phyloP scores from a whole-genome alignment of 495 filamentous ascomycete species.

The Ascobolus immersus region DNA sequence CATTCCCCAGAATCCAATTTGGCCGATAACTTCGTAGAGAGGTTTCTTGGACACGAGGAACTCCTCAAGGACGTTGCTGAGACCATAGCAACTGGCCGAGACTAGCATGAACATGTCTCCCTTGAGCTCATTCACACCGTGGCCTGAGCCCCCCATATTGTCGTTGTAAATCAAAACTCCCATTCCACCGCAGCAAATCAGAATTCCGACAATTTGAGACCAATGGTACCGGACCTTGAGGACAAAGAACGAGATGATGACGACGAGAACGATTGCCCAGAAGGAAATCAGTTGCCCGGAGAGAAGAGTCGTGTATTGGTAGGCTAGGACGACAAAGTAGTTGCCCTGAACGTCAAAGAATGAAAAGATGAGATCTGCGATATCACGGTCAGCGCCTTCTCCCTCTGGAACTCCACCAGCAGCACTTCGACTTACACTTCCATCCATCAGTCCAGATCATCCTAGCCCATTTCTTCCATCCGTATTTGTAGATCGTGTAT shows the following conservation, averaged over 20 bases:
- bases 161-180: conserved; percentile 70
- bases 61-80: conserved; percentile 76
- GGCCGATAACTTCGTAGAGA: conserved; percentile 78
- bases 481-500: conserved; percentile 60
- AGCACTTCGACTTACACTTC: conserved; percentile 33
- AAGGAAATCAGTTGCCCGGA: conserved; percentile 93
- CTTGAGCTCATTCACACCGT: conserved; percentile 48
- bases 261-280: conserved; percentile 90
- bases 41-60: conserved; percentile 70
- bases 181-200: conserved; percentile 80
- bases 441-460: conserved; percentile 49
- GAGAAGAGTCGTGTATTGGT: conserved; percentile 71
- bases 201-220: conserved; percentile 59
- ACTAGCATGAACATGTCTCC: conserved; percentile 80
- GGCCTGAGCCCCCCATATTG: conserved; percentile 42
- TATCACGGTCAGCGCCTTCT: not conserved
- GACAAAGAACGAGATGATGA: conserved; percentile 55
- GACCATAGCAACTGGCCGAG: conserved; percentile 73
- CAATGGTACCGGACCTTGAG: conserved; percentile 69
- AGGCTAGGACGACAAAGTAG: conserved; percentile 88
- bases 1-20: conserved; percentile 70
- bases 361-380: conserved; percentile 49
- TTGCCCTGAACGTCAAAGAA: conserved; percentile 93
- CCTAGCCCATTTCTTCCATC: conserved; percentile 38
- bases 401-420: not conserved